These are phyloP conservation scores for Capsicum baccatum DNA, from an alignment of 257 asterid genomes.

Conservation along the genomic window DNA sequence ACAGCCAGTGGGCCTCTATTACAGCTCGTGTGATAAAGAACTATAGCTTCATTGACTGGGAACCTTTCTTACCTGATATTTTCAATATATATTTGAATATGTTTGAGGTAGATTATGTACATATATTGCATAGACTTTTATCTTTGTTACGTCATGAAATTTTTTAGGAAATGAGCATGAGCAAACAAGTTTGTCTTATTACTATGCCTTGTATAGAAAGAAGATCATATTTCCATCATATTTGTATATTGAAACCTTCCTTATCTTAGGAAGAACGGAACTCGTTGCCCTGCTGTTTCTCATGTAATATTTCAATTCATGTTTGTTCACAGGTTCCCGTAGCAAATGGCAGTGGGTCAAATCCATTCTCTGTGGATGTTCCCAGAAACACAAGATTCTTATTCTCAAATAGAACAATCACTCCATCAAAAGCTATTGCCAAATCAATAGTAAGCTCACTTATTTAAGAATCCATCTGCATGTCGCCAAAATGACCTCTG, in stretches of 20 bases:
- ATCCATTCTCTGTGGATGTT: constrained; percentile 86
- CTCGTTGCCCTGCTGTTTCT: neutral
- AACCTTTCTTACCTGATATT: constrained; percentile 63
- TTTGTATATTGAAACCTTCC: constrained; percentile 11
- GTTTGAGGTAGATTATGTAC: constrained; percentile 76
- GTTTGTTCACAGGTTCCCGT: constrained; percentile 86
- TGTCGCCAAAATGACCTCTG: constrained; percentile 14
- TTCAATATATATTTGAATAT: constrained; percentile 84
- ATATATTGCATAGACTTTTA: constrained; percentile 16
- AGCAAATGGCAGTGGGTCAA: constrained; percentile 91
- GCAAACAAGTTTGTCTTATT: constrained; percentile 21
- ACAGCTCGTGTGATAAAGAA: constrained; percentile 93
- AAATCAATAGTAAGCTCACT: constrained; percentile 80
- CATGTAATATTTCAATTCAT: constrained; percentile 31
- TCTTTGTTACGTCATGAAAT: constrained; percentile 4
- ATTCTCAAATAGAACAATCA: constrained; percentile 73
- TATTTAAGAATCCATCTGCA: constrained; percentile 15
- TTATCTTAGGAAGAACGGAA: neutral
- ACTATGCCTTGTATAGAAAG: constrained; percentile 3
- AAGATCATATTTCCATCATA: constrained; percentile 23
- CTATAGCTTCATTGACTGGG: constrained; percentile 78
- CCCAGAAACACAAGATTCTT: constrained; percentile 90
- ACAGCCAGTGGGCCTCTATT: constrained; percentile 95
- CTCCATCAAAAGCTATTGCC: constrained; percentile 90
- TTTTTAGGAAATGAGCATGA: constrained; percentile 1